These are phyloP conservation scores for Juglanconis oblonga DNA, from an alignment of 2,329 filamentous ascomycete species.

Conservation along the genomic window DNA sequence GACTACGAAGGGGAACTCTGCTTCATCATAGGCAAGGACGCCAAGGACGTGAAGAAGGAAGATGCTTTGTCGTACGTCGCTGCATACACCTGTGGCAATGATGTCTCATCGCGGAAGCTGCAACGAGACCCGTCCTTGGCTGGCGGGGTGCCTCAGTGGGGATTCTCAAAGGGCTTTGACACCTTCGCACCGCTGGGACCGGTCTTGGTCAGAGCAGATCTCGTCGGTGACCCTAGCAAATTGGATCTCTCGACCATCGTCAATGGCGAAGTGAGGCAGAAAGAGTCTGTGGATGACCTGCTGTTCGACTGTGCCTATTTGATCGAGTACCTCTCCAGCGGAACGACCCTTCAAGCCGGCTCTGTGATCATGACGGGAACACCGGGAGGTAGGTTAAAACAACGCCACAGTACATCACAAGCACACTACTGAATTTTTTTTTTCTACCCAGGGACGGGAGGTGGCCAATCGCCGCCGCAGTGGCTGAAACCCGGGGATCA, in stretches of 20 bases:
- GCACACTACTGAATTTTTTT: not conserved
- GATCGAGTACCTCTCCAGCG: conserved; percentile 35
- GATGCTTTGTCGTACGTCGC: conserved; percentile 48
- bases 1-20: conserved; percentile 48
- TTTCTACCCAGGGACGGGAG: conserved; percentile 37
- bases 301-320: conserved; percentile 40
- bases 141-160: conserved; percentile 53
- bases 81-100: conserved; percentile 54
- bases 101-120: conserved; percentile 50
- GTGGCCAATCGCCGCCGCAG: conserved; percentile 38
- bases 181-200: conserved; percentile 53
- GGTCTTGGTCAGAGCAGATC: conserved; percentile 37
- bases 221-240: conserved; percentile 40
- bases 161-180: conserved; percentile 56
- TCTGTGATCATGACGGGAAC: conserved; percentile 46
- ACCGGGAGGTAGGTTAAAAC: conserved; percentile 31
- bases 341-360: conserved; percentile 41
- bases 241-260: conserved; percentile 44
- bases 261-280: conserved; percentile 46
- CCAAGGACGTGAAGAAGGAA: conserved; percentile 33
- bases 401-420: too few species aligned
- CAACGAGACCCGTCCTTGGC: conserved; percentile 48
- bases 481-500: conserved; percentile 36
- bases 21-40: conserved; percentile 47
- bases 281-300: conserved; percentile 37